Evolutionary conservation across 805 yeast species (phyloP).

Genomic region (Zygotorulaspora florentina): DNA sequence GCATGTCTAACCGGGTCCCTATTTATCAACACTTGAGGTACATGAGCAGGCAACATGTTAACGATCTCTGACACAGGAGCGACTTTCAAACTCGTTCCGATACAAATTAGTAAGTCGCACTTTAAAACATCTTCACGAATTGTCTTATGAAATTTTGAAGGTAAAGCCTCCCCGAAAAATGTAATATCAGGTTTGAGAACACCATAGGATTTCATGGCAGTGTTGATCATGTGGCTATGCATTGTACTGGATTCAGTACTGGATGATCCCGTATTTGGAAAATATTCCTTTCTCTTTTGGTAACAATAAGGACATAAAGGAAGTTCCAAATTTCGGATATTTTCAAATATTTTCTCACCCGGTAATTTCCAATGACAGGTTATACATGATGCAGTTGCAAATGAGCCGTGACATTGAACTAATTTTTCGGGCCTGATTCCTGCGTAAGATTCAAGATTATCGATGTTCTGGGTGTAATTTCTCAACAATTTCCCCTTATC

Average conservation of each 20-base stretch:
- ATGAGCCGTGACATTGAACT: conserved; percentile 91
- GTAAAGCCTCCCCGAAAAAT: conserved; percentile 83
- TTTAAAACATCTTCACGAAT: conserved; percentile 55
- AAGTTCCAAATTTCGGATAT: conserved; percentile 53
- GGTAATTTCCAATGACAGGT: conserved; percentile 64
- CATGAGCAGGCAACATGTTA: conserved; percentile 61
- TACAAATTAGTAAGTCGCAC: conserved; percentile 77
- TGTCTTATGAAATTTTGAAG: conserved; percentile 58
- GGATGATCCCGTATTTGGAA: conserved; percentile 19
- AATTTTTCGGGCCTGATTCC: conserved; percentile 64
- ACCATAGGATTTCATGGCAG: conserved; percentile 53
- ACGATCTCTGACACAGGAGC: conserved; percentile 89
- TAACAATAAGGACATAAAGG: conserved; percentile 72
- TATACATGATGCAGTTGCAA: conserved; percentile 80
- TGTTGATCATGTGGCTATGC: conserved; percentile 2
- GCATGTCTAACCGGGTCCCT: conserved; percentile 70
- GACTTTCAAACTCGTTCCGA: conserved; percentile 88
- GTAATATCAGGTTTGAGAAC: conserved; percentile 92
- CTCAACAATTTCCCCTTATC: conserved; percentile 73
- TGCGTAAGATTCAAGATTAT: conserved; percentile 76
- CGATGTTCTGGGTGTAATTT: conserved; percentile 89
- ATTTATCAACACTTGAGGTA: conserved; percentile 79
- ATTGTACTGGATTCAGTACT: conserved; percentile 11
- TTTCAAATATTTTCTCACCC: conserved; percentile 61
- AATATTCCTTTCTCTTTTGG: conserved; percentile 38